Base-by-base conservation (phyloP, 1,139 yeast genomes). In the Protomyces gravidus region DNA sequence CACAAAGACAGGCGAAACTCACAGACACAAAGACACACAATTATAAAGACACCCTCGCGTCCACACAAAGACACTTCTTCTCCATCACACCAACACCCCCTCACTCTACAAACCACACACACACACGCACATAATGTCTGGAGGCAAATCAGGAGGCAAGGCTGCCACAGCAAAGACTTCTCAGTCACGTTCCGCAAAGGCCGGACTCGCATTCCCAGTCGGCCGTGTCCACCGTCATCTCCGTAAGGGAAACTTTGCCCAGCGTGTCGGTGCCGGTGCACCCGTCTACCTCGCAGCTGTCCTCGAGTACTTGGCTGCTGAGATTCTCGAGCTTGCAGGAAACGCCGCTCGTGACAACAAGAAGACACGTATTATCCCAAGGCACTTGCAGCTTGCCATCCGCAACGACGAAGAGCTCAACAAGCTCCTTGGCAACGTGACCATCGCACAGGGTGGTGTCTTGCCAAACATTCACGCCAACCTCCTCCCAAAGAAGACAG, bases 161-260 rank as follows among this genome's bases (percentile, higher is more conserved):
- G 95, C 96, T 74, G 94, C 95, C 72, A 79, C 95, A 69, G 90
- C 89, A 75, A 90, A 90, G 79, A 89, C 94, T 71, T 86, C 97
- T 72, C 92, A 94, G 78, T 86, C 97, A 62, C 89, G 97, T 84
- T 90, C 97, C 69, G 85, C 96, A 66, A 90, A 89, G 81, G 97
- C 97, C 74, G 97, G 97, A 76, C 84, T 90, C 75, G 88, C 96
- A 71, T 90, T 92, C 95, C 97, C 97, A 79, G 97, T 92, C 70
- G 97, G 97, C 78, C 92, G 97, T 85, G 94, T 90, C 68, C 97
- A 90, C 83, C 85, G 97, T 81, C 83, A 89, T 72, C 80, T 90
- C 72, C 88, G 96, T 83, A 89, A 87, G 80, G 97, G 97, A 73
- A 90, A 90, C 85, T 90, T 90, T 80, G 97, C 97, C 71, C 97